Base-by-base conservation (phyloP, 768 basidiomycete species). In the Xerocomus potaroensis region DNA sequence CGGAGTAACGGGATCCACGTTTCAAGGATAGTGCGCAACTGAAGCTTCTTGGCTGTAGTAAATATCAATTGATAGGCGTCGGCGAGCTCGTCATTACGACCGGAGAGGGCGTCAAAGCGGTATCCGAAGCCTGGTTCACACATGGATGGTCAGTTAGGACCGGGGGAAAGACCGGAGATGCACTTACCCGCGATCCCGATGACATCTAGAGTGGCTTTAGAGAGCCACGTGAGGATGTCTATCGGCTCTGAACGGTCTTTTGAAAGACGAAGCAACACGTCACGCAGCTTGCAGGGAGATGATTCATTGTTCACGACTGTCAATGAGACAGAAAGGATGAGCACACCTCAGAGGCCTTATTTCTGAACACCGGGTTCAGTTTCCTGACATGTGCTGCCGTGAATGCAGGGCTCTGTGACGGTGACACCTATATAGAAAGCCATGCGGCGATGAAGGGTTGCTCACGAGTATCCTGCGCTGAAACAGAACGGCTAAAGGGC, bases 151-250 rank as follows among this genome's bases (percentile, higher is more conserved):
- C 22, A 41, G 9, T 24, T n/a, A n/a, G 11, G 23, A 6, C 8
- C 12, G 19, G 19, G n/a, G 35, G 22, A n/a, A 21, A 23, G 42
- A 8, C 44, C 15, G 4, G 30, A 16, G 27, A 45, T 19, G 8
- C 32, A 49, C 62, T 34, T 53, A 73, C 81, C 82, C 6, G 87
- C 83, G 30, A 84, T 69, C 8, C 87, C 87, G 41, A 92, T 89
- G 45, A 87, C 77, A 51, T 91, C 89, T 8, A 91, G 69, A 4
- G 87, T 88, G 40, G 77, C 76, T 45, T 77, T 78, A 33, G 78
- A 80, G 3, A 90, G 68, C 78, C 81, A 87, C 4, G 72, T 67
- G 30, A 84, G 67, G 2, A 81, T 77, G 30, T 92, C 82, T 26
- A 88, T 68, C 7, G 64, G 42, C 38, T 42, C 45, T 45, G 43